Conservation (phyloP, 352 stramenopile genomes). For the Phytophthora constricta region DNA sequence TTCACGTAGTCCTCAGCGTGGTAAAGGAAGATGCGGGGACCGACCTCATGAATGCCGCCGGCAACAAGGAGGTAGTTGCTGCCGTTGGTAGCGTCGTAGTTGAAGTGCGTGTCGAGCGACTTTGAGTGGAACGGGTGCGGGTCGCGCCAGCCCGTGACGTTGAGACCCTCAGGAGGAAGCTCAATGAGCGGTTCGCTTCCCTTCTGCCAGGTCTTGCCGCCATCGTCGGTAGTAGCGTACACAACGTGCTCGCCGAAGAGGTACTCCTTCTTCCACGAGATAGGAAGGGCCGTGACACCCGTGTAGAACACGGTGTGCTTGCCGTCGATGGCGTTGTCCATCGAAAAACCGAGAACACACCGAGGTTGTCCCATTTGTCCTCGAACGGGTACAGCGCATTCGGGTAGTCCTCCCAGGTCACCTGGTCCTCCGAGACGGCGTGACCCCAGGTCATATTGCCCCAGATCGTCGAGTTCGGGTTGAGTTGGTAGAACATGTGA, state of each 20-base stretch:
- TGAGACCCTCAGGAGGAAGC: slow-evolving; percentile 50
- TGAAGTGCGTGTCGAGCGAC: slow-evolving; percentile 51
- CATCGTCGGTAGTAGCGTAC: slow-evolving; percentile 65
- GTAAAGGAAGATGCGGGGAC: slow-evolving; percentile 71
- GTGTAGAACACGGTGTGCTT: slow-evolving; percentile 79
- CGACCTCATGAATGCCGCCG: slow-evolving; percentile 59
- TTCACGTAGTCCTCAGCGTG: slow-evolving; percentile 61
- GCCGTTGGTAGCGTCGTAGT: slow-evolving; percentile 17
- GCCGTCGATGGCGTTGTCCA: slow-evolving; percentile 59
- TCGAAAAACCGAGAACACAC: slow-evolving; percentile 79
- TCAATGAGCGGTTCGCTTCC: slow-evolving; percentile 54
- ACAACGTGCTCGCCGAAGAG: slow-evolving; percentile 74
- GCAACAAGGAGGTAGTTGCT: slow-evolving; percentile 69
- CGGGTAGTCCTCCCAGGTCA: slow-evolving; percentile 73
- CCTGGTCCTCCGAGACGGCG: slow-evolving; percentile 71
- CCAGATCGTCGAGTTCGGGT: slow-evolving; percentile 65
- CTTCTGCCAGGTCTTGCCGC: slow-evolving; percentile 70
- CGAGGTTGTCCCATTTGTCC: slow-evolving; percentile 69
- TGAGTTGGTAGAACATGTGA: slow-evolving; percentile 85
- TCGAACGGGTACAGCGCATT: slow-evolving; percentile 57
- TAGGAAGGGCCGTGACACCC: slow-evolving; percentile 50
- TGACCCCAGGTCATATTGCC: slow-evolving; percentile 85
- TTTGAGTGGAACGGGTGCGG: slow-evolving; percentile 65
- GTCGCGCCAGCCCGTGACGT: slow-evolving; percentile 73
- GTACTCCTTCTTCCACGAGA: slow-evolving; percentile 55